Conservation (phyloP, 2,329 filamentous ascomycete species). For the Chaetomium globosum region DNA sequence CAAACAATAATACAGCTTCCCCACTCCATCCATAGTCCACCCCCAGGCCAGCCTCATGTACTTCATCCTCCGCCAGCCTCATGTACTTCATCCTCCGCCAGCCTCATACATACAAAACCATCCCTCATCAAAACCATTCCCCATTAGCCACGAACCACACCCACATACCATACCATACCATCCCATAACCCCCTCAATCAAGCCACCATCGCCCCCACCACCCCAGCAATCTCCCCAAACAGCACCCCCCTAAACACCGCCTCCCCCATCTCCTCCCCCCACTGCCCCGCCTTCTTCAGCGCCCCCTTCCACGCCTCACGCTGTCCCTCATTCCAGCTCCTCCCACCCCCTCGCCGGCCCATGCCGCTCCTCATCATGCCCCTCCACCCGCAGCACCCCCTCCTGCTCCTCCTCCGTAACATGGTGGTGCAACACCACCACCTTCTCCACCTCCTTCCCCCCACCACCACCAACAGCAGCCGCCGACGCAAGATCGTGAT, state of each 20-base stretch:
- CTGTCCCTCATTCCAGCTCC: slow-evolving; percentile 64
- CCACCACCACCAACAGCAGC: background rate
- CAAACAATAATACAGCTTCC: slow-evolving; percentile 8
- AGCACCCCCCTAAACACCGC: slow-evolving; percentile 74
- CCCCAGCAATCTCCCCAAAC: slow-evolving; percentile 71
- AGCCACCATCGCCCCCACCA: slow-evolving; percentile 56
- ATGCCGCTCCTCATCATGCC: slow-evolving; percentile 53
- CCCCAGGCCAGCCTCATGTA: background rate
- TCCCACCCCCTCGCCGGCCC: slow-evolving; percentile 68
- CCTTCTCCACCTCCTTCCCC: background rate
- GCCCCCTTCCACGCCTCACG: slow-evolving; percentile 69
- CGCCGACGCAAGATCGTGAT: background rate
- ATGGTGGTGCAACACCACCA: slow-evolving; percentile 31
- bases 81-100: background rate
- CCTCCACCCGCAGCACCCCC: slow-evolving; percentile 49
- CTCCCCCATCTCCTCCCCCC: slow-evolving; percentile 79
- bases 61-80: background rate
- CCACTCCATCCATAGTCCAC: background rate
- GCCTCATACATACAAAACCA: slow-evolving; percentile 42
- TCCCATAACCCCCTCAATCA: background rate
- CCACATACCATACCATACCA: background rate
- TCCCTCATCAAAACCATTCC: slow-evolving; percentile 32
- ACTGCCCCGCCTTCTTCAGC: slow-evolving; percentile 71
- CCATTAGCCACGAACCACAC: background rate
- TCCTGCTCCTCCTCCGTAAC: slow-evolving; percentile 34